Evolutionary conservation across 352 stramenopile genomes (phyloP).

Genomic region (Phytophthora constricta): DNA sequence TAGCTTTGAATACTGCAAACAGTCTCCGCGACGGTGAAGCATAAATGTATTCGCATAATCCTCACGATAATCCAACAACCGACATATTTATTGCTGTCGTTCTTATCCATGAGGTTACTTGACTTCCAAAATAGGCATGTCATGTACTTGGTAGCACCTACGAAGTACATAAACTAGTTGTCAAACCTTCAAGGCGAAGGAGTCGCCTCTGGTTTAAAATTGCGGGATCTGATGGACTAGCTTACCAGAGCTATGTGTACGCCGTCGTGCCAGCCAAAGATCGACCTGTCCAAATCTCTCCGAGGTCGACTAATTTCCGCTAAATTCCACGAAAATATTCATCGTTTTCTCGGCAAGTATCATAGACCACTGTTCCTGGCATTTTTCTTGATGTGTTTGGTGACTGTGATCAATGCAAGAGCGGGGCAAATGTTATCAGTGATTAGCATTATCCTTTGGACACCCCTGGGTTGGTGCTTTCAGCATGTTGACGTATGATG

Average conservation of each 20-base stretch:
- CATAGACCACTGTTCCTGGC: conserved; percentile 28
- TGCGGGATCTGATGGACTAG: background rate
- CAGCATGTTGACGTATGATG: conserved; percentile 26
- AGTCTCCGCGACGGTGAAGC: too few species aligned
- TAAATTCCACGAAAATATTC: conserved; percentile 6
- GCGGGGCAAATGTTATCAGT: conserved; percentile 25
- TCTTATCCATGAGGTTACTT: too few species aligned
- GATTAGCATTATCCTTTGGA: conserved; percentile 20
- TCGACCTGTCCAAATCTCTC: conserved; percentile 36
- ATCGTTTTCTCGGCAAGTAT: conserved; percentile 25
- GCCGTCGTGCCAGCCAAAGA: conserved; percentile 18
- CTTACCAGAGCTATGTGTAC: conserved; percentile 1
- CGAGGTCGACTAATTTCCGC: conserved; percentile 20
- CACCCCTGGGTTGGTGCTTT: conserved; percentile 31
- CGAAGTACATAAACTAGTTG: too few species aligned
- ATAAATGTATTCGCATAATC: too few species aligned
- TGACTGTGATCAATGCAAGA: conserved; percentile 21
- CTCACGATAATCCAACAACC: too few species aligned
- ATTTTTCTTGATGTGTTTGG: conserved; percentile 26
- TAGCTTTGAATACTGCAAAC: too few species aligned
- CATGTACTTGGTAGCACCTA: too few species aligned
- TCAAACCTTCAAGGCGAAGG: too few species aligned
- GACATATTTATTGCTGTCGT: too few species aligned
- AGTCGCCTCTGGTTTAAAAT: background rate
- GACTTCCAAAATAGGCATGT: too few species aligned